Conservation (phyloP, 495 filamentous ascomycete species). For the Neurospora cerealis region DNA sequence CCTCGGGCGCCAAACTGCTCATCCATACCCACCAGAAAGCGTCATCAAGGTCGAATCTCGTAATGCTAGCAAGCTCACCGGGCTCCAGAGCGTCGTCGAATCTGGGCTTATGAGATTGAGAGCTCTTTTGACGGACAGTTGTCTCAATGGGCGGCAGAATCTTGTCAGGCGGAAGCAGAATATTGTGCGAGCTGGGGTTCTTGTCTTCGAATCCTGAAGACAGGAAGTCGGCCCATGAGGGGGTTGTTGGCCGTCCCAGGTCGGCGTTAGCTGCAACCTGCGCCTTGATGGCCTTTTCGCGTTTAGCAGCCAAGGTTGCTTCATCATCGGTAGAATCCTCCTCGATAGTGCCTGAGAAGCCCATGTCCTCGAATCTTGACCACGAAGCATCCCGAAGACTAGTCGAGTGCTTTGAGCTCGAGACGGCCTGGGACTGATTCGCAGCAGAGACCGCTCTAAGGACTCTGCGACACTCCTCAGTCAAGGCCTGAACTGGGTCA, state of each 20-base stretch:
- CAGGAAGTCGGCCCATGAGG: slow-evolving; percentile 96
- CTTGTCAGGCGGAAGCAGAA: slow-evolving; percentile 85
- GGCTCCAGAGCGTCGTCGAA: slow-evolving; percentile 65
- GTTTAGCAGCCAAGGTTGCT: slow-evolving; percentile 20
- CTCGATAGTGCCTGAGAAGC: slow-evolving; percentile 71
- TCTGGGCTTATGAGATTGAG: slow-evolving; percentile 72
- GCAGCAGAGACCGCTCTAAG: slow-evolving; percentile 77
- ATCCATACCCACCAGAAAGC: slow-evolving; percentile 99
- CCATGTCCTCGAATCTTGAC: slow-evolving; percentile 94
- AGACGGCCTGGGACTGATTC: slow-evolving; percentile 64
- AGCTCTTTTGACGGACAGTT: slow-evolving; percentile 63
- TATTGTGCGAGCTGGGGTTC: slow-evolving; percentile 38
- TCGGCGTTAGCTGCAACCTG: slow-evolving; percentile 43
- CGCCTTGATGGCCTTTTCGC: slow-evolving; percentile 2
- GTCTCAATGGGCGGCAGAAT: slow-evolving; percentile 76
- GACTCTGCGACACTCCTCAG: slow-evolving; percentile 87
- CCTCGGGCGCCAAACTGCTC: slow-evolving; percentile 85
- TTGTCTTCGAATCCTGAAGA: slow-evolving; percentile 86
- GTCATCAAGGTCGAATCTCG: slow-evolving; percentile 77
- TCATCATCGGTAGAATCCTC: slow-evolving; percentile 60
- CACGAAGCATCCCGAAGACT: slow-evolving; percentile 77
- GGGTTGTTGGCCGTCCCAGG: slow-evolving; percentile 79
- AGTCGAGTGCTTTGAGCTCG: slow-evolving; percentile 56
- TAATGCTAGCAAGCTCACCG: slow-evolving; percentile 89
- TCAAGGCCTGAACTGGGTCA: slow-evolving; percentile 78